Conservation (phyloP, 768 basidiomycete species). For the Chalciporus sphaerocephalus region DNA sequence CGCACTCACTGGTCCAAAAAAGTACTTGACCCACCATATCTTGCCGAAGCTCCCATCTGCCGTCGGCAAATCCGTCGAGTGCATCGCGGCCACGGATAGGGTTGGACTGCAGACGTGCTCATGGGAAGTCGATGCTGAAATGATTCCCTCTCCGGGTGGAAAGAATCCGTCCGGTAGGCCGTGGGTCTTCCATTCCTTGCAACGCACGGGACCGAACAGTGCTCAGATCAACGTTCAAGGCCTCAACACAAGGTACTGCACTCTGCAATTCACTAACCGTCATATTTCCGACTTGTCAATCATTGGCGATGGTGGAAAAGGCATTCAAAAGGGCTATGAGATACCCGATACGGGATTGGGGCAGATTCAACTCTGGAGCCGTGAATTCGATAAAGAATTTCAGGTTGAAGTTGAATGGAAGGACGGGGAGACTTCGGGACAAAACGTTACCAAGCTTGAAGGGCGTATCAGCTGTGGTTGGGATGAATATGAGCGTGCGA, state of each 20-base stretch:
- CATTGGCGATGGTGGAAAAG: slow-evolving; percentile 30
- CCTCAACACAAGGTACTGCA: slow-evolving; percentile 59
- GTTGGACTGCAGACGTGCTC: slow-evolving; percentile 43
- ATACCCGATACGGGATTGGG: slow-evolving; percentile 34
- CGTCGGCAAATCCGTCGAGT: slow-evolving; percentile 32
- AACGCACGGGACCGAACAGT: slow-evolving; percentile 38
- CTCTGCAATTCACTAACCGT: slow-evolving; percentile 50
- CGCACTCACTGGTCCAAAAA: slow-evolving; percentile 40
- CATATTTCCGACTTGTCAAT: slow-evolving; percentile 43
- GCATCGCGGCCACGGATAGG: slow-evolving; percentile 24
- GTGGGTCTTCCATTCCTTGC: slow-evolving; percentile 45
- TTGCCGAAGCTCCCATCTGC: slow-evolving; percentile 53
- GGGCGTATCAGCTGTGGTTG: slow-evolving; percentile 61
- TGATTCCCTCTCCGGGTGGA: slow-evolving; percentile 38
- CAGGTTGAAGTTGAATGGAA: slow-evolving; percentile 52
- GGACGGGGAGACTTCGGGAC: slow-evolving; percentile 6
- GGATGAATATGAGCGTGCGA: slow-evolving; percentile 62
- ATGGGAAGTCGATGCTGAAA: slow-evolving; percentile 40
- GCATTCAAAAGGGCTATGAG: slow-evolving; percentile 41
- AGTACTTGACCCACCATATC: slow-evolving; percentile 42
- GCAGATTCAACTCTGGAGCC: slow-evolving; percentile 54
- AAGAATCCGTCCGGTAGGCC: not conserved
- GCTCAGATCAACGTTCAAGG: slow-evolving; percentile 52
- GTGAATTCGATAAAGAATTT: slow-evolving; percentile 53
- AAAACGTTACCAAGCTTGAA: slow-evolving; percentile 10